Conservation (phyloP, 2,329 filamentous ascomycete species). For the Phaeosphaeria sp. region DNA sequence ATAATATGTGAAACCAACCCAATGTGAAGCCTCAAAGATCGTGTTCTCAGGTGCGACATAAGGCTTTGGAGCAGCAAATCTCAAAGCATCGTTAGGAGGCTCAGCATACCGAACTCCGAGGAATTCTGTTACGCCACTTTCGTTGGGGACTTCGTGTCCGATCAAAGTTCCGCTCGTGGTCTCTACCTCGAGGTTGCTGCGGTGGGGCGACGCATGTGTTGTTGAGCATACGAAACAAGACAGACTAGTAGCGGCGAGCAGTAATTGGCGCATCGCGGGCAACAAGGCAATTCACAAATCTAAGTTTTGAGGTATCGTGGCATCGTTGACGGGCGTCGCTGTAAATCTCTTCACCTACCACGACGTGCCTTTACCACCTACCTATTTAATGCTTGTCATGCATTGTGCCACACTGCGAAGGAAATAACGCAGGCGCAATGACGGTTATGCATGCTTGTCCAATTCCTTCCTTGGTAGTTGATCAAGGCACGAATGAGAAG, state of each 20-base stretch:
- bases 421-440: neutral
- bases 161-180: constrained; percentile 42
- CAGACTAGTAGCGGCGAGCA: neutral
- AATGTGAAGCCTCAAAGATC: constrained; percentile 13
- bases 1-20: constrained; percentile 18
- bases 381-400: constrained; percentile 4
- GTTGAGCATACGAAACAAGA: neutral
- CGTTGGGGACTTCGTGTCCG: constrained; percentile 38
- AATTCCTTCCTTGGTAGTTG: constrained; percentile 6
- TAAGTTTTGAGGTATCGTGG: constrained; percentile 5
- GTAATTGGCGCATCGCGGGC: neutral
- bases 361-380: neutral
- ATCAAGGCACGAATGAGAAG: neutral
- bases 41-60: constrained; percentile 28
- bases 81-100: constrained; percentile 38
- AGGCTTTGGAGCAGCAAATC: constrained; percentile 18
- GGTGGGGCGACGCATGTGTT: neutral
- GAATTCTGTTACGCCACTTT: constrained; percentile 37
- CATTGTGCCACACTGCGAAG: constrained; percentile 17
- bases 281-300: constrained; percentile 8
- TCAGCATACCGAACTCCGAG: constrained; percentile 47
- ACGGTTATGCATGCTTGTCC: constrained; percentile 17
- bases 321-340: neutral
- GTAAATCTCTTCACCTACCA: neutral
- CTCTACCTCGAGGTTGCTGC: neutral